These are phyloP conservation scores for Theobroma grandiflorum DNA, from an alignment of 441 rosid species.

Conservation along the genomic window DNA sequence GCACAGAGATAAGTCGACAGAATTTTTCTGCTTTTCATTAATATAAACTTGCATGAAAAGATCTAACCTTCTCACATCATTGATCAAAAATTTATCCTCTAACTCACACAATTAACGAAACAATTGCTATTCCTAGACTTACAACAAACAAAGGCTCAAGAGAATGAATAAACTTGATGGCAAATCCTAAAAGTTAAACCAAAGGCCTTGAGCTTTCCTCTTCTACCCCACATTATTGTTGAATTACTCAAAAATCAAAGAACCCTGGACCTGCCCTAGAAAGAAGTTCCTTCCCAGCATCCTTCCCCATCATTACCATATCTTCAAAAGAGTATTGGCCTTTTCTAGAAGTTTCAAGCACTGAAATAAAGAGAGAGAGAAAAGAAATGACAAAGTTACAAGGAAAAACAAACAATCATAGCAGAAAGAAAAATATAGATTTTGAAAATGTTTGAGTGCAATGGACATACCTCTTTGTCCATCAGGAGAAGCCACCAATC, in stretches of 20 bases:
- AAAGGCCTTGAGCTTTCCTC: conserved; percentile 22
- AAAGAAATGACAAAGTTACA: conserved; percentile 23
- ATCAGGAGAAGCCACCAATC: conserved; percentile 94
- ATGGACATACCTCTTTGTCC: conserved; percentile 74
- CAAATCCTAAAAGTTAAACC: conserved; percentile 25
- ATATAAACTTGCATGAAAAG: background rate
- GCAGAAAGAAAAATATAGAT: background rate
- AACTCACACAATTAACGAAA: conserved; percentile 34
- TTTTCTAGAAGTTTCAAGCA: conserved; percentile 90
- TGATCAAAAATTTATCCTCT: conserved; percentile 27
- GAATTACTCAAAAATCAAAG: conserved; percentile 52
- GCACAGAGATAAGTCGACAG: no score
- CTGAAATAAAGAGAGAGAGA: conserved; percentile 50
- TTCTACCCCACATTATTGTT: conserved; percentile 1
- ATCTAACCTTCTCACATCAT: conserved; percentile 26
- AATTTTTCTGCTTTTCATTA: conserved; percentile 9
- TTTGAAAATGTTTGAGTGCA: background rate
- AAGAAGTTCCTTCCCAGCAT: conserved; percentile 93
- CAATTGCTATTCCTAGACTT: conserved; percentile 23
- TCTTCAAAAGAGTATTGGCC: conserved; percentile 73
- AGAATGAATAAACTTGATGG: conserved; percentile 20
- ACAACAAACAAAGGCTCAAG: conserved; percentile 24
- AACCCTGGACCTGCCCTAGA: conserved; percentile 82
- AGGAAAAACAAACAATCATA: background rate
- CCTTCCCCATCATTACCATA: conserved; percentile 87